Conservation (phyloP, 352 stramenopile genomes). For the Globisporangium cylindrosporum region DNA sequence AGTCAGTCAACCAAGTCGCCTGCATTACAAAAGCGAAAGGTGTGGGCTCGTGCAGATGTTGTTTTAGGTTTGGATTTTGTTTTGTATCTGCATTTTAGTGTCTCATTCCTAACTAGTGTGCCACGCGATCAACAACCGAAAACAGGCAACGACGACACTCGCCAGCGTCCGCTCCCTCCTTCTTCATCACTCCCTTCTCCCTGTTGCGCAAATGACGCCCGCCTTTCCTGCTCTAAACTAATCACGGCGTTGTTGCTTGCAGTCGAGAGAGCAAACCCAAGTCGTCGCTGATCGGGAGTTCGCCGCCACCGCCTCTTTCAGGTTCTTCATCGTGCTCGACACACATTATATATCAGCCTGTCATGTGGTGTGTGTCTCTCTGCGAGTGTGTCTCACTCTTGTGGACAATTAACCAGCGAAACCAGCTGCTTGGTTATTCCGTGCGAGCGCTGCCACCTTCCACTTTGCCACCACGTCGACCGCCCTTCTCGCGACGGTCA, state of each 20-base stretch:
- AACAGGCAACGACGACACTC: background rate
- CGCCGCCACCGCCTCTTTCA: background rate
- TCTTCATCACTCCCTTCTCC: background rate
- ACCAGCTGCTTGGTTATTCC: constrained; percentile 34
- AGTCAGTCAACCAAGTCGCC: background rate
- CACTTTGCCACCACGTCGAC: constrained; percentile 63
- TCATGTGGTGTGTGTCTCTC: constrained; percentile 19
- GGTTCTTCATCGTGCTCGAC: background rate
- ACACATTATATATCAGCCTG: constrained; percentile 19
- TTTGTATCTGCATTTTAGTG: constrained; percentile 17
- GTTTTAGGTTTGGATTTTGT: background rate
- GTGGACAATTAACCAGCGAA: constrained; percentile 1
- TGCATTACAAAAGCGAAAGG: background rate
- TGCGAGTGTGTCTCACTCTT: constrained; percentile 6
- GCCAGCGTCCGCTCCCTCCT: background rate
- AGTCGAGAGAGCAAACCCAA: background rate
- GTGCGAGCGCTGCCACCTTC: constrained; percentile 42
- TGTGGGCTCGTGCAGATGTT: background rate
- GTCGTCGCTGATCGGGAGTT: background rate
- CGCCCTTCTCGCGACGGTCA: constrained; percentile 61
- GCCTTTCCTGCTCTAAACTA: constrained; percentile 13
- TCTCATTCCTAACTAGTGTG: constrained; percentile 22
- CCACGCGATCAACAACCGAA: background rate
- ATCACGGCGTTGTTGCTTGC: background rate
- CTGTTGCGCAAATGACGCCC: background rate